Evolutionary conservation across 2,329 filamentous ascomycete genomes (phyloP).

Genomic region (Calonectria naviculata): DNA sequence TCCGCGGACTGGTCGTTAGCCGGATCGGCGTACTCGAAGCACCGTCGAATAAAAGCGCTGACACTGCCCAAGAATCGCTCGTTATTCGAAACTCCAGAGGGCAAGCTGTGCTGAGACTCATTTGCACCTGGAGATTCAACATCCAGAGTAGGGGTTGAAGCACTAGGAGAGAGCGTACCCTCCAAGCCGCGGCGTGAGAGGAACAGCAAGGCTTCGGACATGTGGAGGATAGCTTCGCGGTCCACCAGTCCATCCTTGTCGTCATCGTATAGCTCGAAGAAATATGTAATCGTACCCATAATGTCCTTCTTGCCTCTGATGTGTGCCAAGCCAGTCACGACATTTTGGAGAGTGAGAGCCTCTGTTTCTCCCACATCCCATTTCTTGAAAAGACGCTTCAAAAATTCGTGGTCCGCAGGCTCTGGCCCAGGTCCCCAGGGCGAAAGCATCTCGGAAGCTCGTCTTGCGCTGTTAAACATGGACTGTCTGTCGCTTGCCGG

Average conservation of each 20-base stretch:
- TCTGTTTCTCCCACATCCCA: conserved; percentile 87
- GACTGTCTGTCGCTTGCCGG: conserved; percentile 71
- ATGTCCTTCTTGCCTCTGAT: conserved; percentile 96
- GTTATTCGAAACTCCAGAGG: conserved; percentile 72
- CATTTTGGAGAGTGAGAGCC: conserved; percentile 88
- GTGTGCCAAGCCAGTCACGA: conserved; percentile 88
- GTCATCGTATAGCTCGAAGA: conserved; percentile 97
- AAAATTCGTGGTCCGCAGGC: conserved; percentile 94
- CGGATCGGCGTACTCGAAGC: conserved; percentile 98
- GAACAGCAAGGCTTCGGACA: conserved; percentile 94
- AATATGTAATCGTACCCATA: conserved; percentile 97
- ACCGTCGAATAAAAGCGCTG: conserved; percentile 93
- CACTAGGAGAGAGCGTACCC: conserved; percentile 75
- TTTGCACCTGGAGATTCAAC: conserved; percentile 44
- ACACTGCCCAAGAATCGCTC: conserved; percentile 93
- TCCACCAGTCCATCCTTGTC: conserved; percentile 92
- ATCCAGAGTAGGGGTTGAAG: conserved; percentile 66
- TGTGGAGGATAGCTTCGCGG: conserved; percentile 91
- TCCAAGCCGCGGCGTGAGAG: conserved; percentile 89
- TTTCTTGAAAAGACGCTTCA: conserved; percentile 85
- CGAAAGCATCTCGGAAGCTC: conserved; percentile 55
- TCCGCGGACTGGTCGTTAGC: conserved; percentile 66
- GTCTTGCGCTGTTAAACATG: conserved; percentile 69
- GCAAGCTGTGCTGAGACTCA: conserved; percentile 52
- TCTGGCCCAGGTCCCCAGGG: conserved; percentile 69